phyloP scores from a whole-genome alignment of 2,329 filamentous ascomycete genomes.

The Fusarium oxysporum region DNA sequence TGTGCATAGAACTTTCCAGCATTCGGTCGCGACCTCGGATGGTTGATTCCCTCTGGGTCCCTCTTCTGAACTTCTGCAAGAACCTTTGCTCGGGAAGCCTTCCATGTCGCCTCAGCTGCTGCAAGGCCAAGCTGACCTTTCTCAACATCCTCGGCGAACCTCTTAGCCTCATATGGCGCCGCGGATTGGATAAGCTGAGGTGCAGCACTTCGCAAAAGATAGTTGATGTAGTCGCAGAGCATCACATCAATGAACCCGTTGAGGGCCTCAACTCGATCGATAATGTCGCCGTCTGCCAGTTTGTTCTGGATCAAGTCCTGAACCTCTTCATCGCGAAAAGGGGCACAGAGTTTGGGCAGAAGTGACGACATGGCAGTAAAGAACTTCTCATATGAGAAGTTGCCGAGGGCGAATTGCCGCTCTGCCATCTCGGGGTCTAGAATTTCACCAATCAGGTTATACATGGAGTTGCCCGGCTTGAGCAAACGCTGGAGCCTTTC shows the following conservation, averaged over 20 bases:
- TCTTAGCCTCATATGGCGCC: constrained; percentile 78
- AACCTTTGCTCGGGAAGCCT: constrained; percentile 71
- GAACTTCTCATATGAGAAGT: constrained; percentile 85
- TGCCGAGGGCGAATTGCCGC: constrained; percentile 75
- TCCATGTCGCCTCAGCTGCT: constrained; percentile 75
- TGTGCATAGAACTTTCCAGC: constrained; percentile 80
- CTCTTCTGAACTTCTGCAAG: constrained; percentile 73
- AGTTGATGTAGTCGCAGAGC: constrained; percentile 85
- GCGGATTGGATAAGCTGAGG: constrained; percentile 78
- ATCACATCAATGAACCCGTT: constrained; percentile 81
- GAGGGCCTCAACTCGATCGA: constrained; percentile 80
- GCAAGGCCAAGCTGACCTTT: constrained; percentile 64
- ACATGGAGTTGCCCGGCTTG: constrained; percentile 77
- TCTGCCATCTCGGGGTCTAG: constrained; percentile 78
- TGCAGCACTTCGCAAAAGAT: constrained; percentile 77
- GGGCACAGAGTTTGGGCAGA: constrained; percentile 83
- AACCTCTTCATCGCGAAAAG: constrained; percentile 81
- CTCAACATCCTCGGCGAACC: constrained; percentile 74
- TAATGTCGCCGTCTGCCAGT: constrained; percentile 70
- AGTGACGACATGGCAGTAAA: constrained; percentile 81
- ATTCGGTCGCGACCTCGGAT: constrained; percentile 71
- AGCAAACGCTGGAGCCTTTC: constrained; percentile 79
- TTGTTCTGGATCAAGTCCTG: constrained; percentile 74
- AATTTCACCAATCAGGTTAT: constrained; percentile 79
- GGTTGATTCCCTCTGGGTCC: constrained; percentile 75